Evolutionary conservation across 257 asterid species (phyloP), one percentile per base, ranked within the genome.

Genomic region (Leonotis leonurus): DNA sequence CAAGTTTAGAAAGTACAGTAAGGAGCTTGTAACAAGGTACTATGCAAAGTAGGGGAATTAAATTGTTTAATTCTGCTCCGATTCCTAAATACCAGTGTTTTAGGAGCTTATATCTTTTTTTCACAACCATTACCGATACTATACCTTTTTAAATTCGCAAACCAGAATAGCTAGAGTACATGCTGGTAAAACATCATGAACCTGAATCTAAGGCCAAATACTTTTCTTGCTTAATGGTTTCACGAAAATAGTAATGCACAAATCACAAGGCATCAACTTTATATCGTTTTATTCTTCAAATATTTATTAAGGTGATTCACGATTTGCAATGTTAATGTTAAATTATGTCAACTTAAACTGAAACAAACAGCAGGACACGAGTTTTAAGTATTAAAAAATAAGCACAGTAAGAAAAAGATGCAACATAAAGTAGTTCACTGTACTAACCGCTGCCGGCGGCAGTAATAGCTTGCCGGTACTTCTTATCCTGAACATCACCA

Each of bases 401-500:
- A 6, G 6, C 6, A 39, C 11, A 36, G 6, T 29, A 37, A 54
- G n/a, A 6, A 54, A 8, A 29, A 50, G 43, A 54, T 29, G 22
- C 18, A 44, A 37, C 20, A 26, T 5, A 48, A 3, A 14, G 45
- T 6, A 43, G 37, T 12, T 20, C 2, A 51, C 10, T 26, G 22
- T 18, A 77, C 89, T 81, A 40, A 93, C 97, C 99, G 17, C 94
- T 65, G 49, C 99, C 99, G 69, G 97, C 96, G 27, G 99, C 99
- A 39, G 99, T 87, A 69, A 93, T 48, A 32, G 97, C 99, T 80
- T 89, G 97, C 74, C 97, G 83, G 72, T 89, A 93, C 72, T 89
- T 89, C 83, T 93, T 89, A 69, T 93, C 99, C 81, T 93, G 97
- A 71, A 93, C 97, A 77, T 93, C 99, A 49, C 97, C 99, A 24